Conservation (phyloP, 2,329 filamentous ascomycete genomes). For the Leptodontidium sp. region DNA sequence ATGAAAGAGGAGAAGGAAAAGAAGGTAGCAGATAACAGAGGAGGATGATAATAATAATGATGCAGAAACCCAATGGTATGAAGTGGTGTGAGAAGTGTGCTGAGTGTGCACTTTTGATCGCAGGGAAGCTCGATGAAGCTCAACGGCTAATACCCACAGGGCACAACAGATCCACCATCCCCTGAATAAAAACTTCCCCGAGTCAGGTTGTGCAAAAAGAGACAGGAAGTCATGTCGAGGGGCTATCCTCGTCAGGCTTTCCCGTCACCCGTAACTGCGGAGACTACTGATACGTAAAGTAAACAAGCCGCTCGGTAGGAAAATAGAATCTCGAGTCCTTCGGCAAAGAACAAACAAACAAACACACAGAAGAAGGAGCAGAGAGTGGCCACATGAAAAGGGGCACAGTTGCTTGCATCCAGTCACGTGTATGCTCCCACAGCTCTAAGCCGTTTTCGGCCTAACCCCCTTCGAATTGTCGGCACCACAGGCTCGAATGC, state of each 20-base stretch:
- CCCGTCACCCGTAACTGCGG: too few species aligned
- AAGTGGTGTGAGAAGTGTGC: not conserved
- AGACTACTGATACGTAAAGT: not conserved
- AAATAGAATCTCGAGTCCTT: not conserved
- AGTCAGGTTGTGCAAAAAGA: conserved; percentile 6
- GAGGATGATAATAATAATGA: not conserved
- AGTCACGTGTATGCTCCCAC: not conserved
- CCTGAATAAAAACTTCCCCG: conserved; percentile 10
- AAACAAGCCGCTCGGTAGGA: conserved; percentile 5
- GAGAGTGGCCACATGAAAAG: not conserved
- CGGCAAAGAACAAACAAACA: conserved; percentile 9
- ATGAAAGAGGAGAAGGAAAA: not conserved
- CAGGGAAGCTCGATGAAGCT: conserved; percentile 2
- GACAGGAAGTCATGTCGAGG: not conserved
- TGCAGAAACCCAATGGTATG: not conserved
- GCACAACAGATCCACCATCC: conserved; percentile 12
- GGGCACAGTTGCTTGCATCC: not conserved
- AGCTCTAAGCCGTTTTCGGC: not conserved
- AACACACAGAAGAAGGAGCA: not conserved
- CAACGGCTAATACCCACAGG: not conserved
- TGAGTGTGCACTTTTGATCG: conserved; percentile 7
- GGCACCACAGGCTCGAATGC: conserved; percentile 3
- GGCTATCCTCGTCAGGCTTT: not conserved
- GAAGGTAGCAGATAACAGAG: not conserved
- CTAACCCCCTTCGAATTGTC: not conserved